Percentiles rank a stretch among this genome's conserved stretches.
Conservation (phyloP, 2,329 filamentous ascomycete species). For the Apiospora arundinis region DNA sequence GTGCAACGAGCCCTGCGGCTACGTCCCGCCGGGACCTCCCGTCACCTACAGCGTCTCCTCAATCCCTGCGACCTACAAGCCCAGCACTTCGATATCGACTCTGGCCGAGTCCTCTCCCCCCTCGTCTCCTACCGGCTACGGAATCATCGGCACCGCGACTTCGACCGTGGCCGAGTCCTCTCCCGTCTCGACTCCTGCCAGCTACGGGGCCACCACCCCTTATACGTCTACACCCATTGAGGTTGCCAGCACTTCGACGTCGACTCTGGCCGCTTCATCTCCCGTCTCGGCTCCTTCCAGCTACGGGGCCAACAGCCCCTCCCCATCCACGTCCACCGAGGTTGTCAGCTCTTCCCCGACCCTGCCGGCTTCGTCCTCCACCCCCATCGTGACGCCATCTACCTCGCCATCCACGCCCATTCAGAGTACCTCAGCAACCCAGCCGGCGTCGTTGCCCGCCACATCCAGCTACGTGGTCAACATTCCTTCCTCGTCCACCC, state of each 20-base stretch:
- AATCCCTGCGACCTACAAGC: slow-evolving; percentile 1
- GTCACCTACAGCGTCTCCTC: slow-evolving; percentile 4
- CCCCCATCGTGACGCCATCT: not conserved
- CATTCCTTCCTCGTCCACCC: not conserved
- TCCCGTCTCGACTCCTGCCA: not conserved
- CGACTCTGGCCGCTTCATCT: too few relatives aligned
- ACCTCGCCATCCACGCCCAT: not conserved
- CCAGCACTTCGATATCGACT: not conserved
- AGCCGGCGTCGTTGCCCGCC: not conserved
- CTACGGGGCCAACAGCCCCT: not conserved
- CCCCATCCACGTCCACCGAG: slow-evolving; percentile 11
- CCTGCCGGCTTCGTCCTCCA: not conserved
- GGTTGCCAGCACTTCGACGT: not conserved
- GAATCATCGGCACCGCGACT: not conserved
- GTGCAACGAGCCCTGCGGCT: slow-evolving; percentile 52
- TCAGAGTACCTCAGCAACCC: not conserved
- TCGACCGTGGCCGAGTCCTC: not conserved
- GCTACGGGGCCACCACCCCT: not conserved
- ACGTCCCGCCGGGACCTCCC: slow-evolving; percentile 24
- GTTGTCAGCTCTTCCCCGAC: not conserved
- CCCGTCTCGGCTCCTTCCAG: not conserved
- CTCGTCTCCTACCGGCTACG: not conserved
- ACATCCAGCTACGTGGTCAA: not conserved
- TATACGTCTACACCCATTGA: not conserved
- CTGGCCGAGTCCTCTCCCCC: not conserved